Conservation (phyloP, 148 eudicot species). For the Drosera capensis region DNA sequence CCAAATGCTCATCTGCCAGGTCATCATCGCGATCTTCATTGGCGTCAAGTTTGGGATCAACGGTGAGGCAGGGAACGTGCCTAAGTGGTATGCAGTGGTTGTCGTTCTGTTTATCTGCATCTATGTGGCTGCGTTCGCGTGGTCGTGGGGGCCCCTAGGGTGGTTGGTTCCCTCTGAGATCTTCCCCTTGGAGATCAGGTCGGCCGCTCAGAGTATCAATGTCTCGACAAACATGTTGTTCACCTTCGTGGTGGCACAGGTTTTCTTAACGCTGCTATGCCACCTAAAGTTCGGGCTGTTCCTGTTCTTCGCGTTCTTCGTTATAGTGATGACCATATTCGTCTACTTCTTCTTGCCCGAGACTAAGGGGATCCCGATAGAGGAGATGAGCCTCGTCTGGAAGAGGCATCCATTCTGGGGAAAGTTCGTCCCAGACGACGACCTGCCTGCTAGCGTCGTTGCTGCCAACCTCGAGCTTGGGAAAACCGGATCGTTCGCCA, state of each 20-base stretch:
- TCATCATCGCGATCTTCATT: constrained; percentile 13
- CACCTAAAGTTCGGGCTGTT: constrained; percentile 25
- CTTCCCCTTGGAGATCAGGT: constrained; percentile 28
- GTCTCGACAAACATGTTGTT: constrained; percentile 25
- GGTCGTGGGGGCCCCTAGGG: constrained; percentile 41
- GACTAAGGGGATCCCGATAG: constrained; percentile 76
- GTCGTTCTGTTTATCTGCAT: constrained; percentile 22
- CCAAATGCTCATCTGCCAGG: constrained; percentile 26
- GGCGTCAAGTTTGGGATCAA: constrained; percentile 13
- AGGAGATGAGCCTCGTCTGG: constrained; percentile 63
- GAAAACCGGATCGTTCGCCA: no score
- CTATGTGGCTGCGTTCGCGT: constrained; percentile 28
- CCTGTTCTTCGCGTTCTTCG: constrained; percentile 25
- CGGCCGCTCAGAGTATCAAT: constrained; percentile 25
- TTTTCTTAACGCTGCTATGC: constrained; percentile 27
- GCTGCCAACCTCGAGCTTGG: no score
- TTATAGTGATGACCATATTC: constrained; percentile 19
- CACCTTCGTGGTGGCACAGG: constrained; percentile 27
- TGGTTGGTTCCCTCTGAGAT: constrained; percentile 28
- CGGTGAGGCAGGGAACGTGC: constrained; percentile 14
- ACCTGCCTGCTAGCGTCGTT: no score
- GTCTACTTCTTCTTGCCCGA: constrained; percentile 31
- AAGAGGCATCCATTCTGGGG: constrained; percentile 66
- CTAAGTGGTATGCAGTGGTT: constrained; percentile 9
- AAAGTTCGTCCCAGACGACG: constrained; percentile 20